Conservation (phyloP, 805 yeast species). For the Helenozyma baotianmanensis region DNA sequence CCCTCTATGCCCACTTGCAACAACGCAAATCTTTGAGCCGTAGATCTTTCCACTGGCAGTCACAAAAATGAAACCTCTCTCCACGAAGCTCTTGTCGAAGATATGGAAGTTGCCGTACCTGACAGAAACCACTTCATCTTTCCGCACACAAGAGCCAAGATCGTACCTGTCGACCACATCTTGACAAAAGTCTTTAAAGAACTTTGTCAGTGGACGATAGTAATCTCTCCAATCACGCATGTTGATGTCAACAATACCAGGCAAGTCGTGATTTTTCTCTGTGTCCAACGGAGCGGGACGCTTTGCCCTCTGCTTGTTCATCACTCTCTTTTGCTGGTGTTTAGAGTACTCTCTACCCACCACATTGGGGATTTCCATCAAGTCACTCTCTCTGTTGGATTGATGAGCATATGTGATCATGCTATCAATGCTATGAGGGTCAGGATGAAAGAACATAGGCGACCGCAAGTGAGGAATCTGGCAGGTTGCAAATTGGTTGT, state of each 20-base stretch:
- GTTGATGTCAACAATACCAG: conserved; percentile 38
- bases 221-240: conserved; percentile 43
- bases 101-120: conserved; percentile 23
- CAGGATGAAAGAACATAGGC: conserved; percentile 48
- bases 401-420: conserved; percentile 37
- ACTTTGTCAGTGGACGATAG: conserved; percentile 37
- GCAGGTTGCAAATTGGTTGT: conserved; percentile 37
- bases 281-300: conserved; percentile 14
- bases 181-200: conserved; percentile 37
- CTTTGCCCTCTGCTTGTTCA: conserved; percentile 15
- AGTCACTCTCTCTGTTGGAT: conserved; percentile 28
- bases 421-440: conserved; percentile 42
- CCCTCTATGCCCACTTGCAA: conserved; percentile 35
- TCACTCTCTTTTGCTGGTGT: conserved; percentile 33
- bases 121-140: conserved; percentile 32
- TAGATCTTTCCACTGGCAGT: conserved; percentile 27
- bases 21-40: conserved; percentile 32
- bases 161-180: conserved; percentile 30
- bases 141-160: conserved; percentile 23
- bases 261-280: conserved; percentile 20
- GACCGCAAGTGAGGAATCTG: conserved; percentile 40
- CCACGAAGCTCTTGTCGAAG: conserved; percentile 18
- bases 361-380: conserved; percentile 39
- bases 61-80: conserved; percentile 29
- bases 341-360: conserved; percentile 43